Percentiles rank a stretch among this genome's conserved stretches.
These are phyloP conservation scores for Phytophthora hybrid DNA, from an alignment of 352 stramenopile genomes.

Conservation along the genomic window DNA sequence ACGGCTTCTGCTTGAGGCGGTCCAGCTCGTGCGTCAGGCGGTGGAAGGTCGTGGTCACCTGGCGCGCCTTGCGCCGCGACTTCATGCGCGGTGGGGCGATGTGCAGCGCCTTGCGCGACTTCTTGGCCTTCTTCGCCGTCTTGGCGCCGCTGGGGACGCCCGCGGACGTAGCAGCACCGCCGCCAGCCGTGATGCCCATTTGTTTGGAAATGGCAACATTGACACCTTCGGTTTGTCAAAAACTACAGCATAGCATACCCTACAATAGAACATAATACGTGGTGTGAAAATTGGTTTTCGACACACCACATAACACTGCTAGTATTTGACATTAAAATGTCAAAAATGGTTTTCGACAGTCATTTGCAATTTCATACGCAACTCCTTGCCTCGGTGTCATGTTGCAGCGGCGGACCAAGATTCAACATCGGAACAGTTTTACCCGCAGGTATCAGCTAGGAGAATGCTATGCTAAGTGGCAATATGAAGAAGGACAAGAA, in stretches of 20 bases:
- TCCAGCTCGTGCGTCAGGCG: slow-evolving; percentile 79
- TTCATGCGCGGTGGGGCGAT: slow-evolving; percentile 71
- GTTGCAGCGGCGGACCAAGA: no score
- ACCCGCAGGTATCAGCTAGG: no score
- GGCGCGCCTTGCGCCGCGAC: slow-evolving; percentile 72
- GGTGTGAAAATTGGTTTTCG: no score
- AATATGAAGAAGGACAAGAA: no score
- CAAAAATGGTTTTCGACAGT: no score
- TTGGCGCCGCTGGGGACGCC: slow-evolving; percentile 8
- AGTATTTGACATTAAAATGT: no score
- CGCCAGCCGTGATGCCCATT: slow-evolving; percentile 37
- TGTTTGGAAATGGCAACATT: slow-evolving; percentile 8
- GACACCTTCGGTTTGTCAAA: no score
- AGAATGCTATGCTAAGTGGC: no score
- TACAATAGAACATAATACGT: not conserved
- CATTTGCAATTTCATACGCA: no score
- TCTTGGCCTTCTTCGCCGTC: slow-evolving; percentile 47
- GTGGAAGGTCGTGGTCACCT: slow-evolving; percentile 84
- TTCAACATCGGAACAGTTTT: no score
- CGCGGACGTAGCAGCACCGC: not conserved
- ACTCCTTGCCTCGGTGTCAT: no score
- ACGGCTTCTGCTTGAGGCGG: slow-evolving; percentile 50
- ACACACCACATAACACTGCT: no score
- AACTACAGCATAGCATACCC: not conserved
- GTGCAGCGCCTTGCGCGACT: slow-evolving; percentile 62